Conservation (phyloP, 2,329 filamentous ascomycete genomes). For the Colletotrichum truncatum region DNA sequence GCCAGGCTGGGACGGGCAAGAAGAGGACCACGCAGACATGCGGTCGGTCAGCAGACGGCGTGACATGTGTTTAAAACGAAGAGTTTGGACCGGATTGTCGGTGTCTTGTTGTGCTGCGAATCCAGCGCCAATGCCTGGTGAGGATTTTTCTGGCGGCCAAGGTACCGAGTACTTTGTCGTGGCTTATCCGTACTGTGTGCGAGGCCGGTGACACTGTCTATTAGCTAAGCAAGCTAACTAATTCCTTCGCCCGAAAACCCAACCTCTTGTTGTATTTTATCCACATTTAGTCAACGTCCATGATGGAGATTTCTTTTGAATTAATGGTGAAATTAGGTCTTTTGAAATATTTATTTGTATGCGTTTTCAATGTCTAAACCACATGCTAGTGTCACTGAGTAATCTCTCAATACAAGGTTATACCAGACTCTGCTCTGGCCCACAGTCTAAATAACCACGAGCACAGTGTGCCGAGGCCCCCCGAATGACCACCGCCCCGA, state of each 20-base stretch:
- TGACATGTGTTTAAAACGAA: constrained; percentile 27
- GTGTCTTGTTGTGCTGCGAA: constrained; percentile 32
- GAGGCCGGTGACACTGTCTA: not conserved
- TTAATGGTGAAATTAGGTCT: too few species aligned
- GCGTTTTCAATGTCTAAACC: too few species aligned
- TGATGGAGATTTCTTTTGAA: too few species aligned
- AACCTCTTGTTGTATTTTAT: not conserved
- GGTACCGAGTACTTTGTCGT: constrained; percentile 19
- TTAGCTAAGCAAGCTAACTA: not conserved
- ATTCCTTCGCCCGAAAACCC: not conserved
- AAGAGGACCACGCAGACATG: constrained; percentile 30
- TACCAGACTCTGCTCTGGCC: not conserved
- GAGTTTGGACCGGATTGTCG: constrained; percentile 31
- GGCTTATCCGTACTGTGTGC: not conserved
- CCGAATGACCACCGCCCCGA: constrained; percentile 8
- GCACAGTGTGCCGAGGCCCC: constrained; percentile 20
- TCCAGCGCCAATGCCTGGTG: constrained; percentile 16
- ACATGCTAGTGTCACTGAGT: too few species aligned
- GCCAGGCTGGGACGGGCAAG: constrained; percentile 32
- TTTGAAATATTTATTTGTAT: too few species aligned
- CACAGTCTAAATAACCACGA: not conserved
- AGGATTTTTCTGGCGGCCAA: constrained; percentile 27
- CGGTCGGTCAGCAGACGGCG: constrained; percentile 30
- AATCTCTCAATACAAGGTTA: not conserved
- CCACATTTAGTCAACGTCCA: too few species aligned